Base-by-base conservation (phyloP, 768 basidiomycete genomes). In the Mycena leptocephala region DNA sequence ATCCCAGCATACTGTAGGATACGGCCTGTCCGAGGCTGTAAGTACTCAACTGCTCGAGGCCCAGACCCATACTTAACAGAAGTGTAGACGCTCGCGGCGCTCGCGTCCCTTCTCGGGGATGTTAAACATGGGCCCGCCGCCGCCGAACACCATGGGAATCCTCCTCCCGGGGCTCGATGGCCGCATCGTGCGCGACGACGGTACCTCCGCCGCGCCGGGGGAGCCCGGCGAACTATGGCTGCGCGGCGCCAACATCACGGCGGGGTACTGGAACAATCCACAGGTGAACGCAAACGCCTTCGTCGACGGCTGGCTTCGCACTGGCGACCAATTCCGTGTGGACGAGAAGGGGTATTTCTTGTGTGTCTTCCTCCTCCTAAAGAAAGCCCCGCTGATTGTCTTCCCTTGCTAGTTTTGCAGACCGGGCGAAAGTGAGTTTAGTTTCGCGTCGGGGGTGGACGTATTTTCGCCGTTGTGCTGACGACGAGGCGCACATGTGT, bases 201-300 rank as follows among this genome's bases (percentile, higher is more conserved):
- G 93, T 7, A 79, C 83, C 8, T 88, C 92, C 1, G 93, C 91
- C 0, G 87, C 83, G 3, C 70, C 87, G n/a, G 87, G 90, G 75
- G 94, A 95, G 80, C 84, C 89, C 0, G 95, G 94, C 0, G 94
- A 96, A 76, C 83, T 96, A 5, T 92, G 89, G 85, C 79, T 95
- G 13, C 87, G 86, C 43, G 89, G 93, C 20, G 80, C 72, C 0
- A 93, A 91, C 75, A 81, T 95, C 33, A 89, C 91, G 0, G 80
- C 91, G 0, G 95, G 95, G 0, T 96, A 96, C 82, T 93, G 91
- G 91, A 90, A 92, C 56, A 93, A 96, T 80, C 89, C 91, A 63
- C 87, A 90, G 74, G 93, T 94, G 0, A 95, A 91, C 30, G 84
- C 85, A 62, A 91, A 91, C 78, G 93, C 94, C 0, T 96, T 96